Conservation (phyloP, 2,329 filamentous ascomycete species). For the Colletotrichum karsti region DNA sequence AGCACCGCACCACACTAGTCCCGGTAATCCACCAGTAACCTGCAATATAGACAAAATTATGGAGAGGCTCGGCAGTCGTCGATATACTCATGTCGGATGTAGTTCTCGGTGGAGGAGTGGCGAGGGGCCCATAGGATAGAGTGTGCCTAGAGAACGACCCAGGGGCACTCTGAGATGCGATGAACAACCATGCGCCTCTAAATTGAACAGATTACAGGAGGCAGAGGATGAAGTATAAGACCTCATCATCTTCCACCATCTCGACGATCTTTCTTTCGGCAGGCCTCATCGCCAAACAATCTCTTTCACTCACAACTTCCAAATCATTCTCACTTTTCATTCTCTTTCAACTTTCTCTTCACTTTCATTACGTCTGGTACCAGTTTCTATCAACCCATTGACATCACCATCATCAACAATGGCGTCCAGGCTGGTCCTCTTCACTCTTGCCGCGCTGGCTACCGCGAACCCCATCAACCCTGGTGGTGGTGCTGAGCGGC, state of each 20-base stretch:
- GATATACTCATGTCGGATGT: neutral
- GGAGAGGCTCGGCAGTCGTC: slow-evolving; percentile 22
- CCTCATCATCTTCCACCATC: neutral
- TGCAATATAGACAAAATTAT: slow-evolving; percentile 15
- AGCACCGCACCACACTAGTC: too few species aligned
- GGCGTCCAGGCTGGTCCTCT: slow-evolving; percentile 23
- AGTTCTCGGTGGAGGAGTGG: neutral
- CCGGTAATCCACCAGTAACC: neutral
- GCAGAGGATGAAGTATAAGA: neutral
- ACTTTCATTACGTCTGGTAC: neutral
- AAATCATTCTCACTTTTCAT: neutral
- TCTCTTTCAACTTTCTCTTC: neutral
- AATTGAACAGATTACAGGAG: neutral
- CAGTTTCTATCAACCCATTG: neutral
- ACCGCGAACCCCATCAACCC: slow-evolving; percentile 19
- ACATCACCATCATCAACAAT: neutral
- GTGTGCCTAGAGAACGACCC: neutral
- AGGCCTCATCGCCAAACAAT: slow-evolving; percentile 11
- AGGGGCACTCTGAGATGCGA: neutral
- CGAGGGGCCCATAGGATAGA: neutral
- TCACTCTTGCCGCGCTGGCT: slow-evolving; percentile 25
- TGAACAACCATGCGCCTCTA: neutral
- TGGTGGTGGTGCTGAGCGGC: slow-evolving; percentile 4
- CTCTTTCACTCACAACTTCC: neutral
- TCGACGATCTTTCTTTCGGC: neutral